A percentile compares a stretch with the other conserved stretches of the same genome.
Conservation (phyloP, 495 filamentous ascomycete species). For the Neurospora sp. region DNA sequence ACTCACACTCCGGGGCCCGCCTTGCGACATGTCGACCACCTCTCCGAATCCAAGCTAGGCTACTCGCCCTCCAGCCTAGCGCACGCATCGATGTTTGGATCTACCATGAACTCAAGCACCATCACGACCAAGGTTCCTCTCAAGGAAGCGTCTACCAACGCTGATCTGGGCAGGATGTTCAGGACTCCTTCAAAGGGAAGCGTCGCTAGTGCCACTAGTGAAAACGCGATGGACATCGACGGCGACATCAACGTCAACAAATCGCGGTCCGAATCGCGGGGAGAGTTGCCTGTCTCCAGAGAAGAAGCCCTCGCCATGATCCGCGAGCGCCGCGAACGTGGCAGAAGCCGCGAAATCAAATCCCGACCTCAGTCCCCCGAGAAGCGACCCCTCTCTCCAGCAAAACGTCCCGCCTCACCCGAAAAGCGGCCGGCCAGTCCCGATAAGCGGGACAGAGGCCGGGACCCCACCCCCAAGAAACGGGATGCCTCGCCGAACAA, state of each 20-base stretch:
- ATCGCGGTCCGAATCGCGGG: neutral
- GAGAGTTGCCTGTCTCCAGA: conserved; percentile 18
- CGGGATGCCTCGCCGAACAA: neutral
- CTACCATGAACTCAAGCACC: conserved; percentile 29
- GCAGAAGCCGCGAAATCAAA: conserved; percentile 30
- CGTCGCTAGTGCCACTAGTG: conserved; percentile 34
- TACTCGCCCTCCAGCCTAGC: conserved; percentile 12
- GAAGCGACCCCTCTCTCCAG: neutral
- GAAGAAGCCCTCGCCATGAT: conserved; percentile 50
- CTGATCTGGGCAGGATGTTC: conserved; percentile 17
- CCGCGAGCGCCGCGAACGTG: conserved; percentile 40
- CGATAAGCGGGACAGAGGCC: neutral
- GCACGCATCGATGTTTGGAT: conserved; percentile 29
- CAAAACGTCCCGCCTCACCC: neutral
- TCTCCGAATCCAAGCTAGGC: neutral
- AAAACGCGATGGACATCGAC: conserved; percentile 25
- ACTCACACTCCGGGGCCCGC: neutral
- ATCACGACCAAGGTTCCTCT: conserved; percentile 39
- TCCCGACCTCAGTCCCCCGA: conserved; percentile 1
- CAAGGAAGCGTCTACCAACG: conserved; percentile 21
- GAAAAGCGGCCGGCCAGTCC: neutral
- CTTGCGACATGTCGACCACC: neutral
- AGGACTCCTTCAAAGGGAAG: conserved; percentile 24
- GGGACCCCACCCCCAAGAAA: neutral
- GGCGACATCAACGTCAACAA: conserved; percentile 32